A percentile compares a stretch with the other conserved stretches of the same genome.
phyloP scores from a whole-genome alignment of 208 protist species.

The Crithidia fasciculata region DNA sequence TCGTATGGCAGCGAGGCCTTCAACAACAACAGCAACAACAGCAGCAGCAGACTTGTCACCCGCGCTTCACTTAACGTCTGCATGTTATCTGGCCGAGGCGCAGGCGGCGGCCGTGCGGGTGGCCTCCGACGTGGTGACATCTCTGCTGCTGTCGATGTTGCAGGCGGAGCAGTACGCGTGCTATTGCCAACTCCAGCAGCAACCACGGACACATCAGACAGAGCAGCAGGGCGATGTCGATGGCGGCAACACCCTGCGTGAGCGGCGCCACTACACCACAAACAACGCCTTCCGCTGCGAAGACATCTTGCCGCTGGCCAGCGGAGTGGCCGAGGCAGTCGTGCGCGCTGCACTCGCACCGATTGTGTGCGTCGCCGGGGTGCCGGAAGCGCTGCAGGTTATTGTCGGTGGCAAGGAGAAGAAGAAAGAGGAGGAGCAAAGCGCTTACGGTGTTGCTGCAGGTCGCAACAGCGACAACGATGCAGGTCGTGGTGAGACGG shows the following conservation, averaged over 20 bases:
- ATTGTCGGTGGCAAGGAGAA: too few relatives aligned
- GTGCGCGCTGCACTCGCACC: constrained; percentile 21
- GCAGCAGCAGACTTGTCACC: not conserved
- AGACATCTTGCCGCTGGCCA: constrained; percentile 25
- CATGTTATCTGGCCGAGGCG: constrained; percentile 27
- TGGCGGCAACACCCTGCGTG: not conserved
- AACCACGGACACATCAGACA: not conserved
- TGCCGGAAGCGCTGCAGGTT: not conserved
- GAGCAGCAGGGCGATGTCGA: too few relatives aligned
- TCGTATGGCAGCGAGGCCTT: too few relatives aligned
- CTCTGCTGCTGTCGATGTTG: constrained; percentile 22
- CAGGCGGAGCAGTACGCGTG: constrained; percentile 36
- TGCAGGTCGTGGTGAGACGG: not conserved
- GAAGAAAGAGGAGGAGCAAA: too few relatives aligned
- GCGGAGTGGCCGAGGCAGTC: constrained; percentile 19
- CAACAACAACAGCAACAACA: too few relatives aligned
- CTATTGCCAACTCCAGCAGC: constrained; percentile 13
- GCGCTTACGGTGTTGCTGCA: not conserved
- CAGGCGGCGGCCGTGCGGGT: constrained; percentile 31
- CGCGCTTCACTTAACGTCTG: constrained; percentile 26
- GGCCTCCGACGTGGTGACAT: constrained; percentile 15
- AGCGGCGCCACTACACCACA: not conserved
- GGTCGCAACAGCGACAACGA: not conserved
- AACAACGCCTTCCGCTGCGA: constrained; percentile 9
- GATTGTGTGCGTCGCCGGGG: constrained; percentile 1